Percentiles rank a stretch among this genome's conserved stretches.
Conservation (phyloP, 441 rosid genomes). For the Gossypium gossypioides region DNA sequence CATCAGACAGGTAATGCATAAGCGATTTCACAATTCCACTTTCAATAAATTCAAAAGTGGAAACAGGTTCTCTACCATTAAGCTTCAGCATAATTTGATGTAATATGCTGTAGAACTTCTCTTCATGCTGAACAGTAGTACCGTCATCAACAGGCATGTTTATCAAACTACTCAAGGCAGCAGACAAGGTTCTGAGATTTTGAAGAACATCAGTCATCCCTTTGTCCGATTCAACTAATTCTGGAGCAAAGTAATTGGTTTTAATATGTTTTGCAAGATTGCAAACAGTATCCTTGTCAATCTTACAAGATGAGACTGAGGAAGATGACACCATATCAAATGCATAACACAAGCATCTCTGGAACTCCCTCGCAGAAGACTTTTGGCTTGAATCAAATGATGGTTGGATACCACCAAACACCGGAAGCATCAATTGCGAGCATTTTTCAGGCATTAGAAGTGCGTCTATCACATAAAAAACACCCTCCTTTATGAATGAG, state of each 20-base stretch:
- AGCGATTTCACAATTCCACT: slow-evolving; percentile 80
- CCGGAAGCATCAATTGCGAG: slow-evolving; percentile 38
- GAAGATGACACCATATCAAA: slow-evolving; percentile 39
- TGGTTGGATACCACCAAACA: slow-evolving; percentile 34
- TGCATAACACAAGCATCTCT: slow-evolving; percentile 77
- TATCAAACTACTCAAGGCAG: slow-evolving; percentile 48
- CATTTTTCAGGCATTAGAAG: slow-evolving; percentile 52
- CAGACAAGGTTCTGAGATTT: slow-evolving; percentile 55
- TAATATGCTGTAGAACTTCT: slow-evolving; percentile 41
- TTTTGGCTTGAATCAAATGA: slow-evolving; percentile 42
- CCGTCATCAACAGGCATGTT: slow-evolving; percentile 23
- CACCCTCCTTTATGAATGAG: slow-evolving; percentile 85
- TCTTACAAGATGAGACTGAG: slow-evolving; percentile 47
- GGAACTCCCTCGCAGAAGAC: slow-evolving; percentile 39
- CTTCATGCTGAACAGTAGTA: slow-evolving; percentile 35
- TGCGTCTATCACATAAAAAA: slow-evolving; percentile 65
- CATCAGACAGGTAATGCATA: slow-evolving; percentile 58
- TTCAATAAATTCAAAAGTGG: slow-evolving; percentile 87
- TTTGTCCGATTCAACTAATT: slow-evolving; percentile 47
- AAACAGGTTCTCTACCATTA: slow-evolving; percentile 71
- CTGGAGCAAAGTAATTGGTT: slow-evolving; percentile 51
- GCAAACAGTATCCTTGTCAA: slow-evolving; percentile 56
- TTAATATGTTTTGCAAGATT: slow-evolving; percentile 62
- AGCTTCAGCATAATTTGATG: slow-evolving; percentile 53
- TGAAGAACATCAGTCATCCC: slow-evolving; percentile 81